Conservation (phyloP, 148 eudicot species). For the Camellia lanceoleosa region DNA sequence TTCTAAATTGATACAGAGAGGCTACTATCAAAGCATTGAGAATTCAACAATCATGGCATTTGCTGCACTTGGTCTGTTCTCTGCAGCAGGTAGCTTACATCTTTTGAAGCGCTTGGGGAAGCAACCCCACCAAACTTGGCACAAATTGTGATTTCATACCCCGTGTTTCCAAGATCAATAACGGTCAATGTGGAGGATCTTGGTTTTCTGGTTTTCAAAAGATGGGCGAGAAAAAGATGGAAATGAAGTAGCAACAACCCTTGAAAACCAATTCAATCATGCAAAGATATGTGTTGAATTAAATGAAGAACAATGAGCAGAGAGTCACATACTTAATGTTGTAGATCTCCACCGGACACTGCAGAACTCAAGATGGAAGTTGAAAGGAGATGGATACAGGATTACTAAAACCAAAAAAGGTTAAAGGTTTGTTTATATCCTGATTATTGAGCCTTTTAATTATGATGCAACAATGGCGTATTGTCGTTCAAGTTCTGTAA, state of each 20-base stretch:
- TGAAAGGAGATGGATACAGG: background rate
- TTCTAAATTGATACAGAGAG: constrained; percentile 54
- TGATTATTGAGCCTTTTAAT: no score
- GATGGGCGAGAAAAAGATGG: background rate
- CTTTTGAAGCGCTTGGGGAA: constrained; percentile 69
- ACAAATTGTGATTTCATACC: constrained; percentile 35
- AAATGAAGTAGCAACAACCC: background rate
- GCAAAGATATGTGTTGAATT: background rate
- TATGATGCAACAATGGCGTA: no score
- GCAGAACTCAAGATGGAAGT: background rate
- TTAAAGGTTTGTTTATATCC: background rate
- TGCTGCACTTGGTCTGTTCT: constrained; percentile 67
- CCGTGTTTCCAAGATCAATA: background rate
- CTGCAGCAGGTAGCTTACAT: constrained; percentile 75
- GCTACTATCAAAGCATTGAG: constrained; percentile 46
- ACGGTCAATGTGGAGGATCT: background rate
- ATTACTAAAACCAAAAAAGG: background rate
- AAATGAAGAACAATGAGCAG: background rate
- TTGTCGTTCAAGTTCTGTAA: no score
- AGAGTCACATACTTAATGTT: background rate
- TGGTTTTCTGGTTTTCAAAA: background rate
- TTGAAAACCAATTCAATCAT: background rate
- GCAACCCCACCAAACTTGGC: constrained; percentile 69
- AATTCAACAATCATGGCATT: constrained; percentile 69
- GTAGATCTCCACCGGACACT: background rate